A percentile compares a stretch with the other conserved stretches of the same genome.
Evolutionary conservation across 2,329 filamentous ascomycete genomes (phyloP).

Genomic region (Exophiala dermatitidis): DNA sequence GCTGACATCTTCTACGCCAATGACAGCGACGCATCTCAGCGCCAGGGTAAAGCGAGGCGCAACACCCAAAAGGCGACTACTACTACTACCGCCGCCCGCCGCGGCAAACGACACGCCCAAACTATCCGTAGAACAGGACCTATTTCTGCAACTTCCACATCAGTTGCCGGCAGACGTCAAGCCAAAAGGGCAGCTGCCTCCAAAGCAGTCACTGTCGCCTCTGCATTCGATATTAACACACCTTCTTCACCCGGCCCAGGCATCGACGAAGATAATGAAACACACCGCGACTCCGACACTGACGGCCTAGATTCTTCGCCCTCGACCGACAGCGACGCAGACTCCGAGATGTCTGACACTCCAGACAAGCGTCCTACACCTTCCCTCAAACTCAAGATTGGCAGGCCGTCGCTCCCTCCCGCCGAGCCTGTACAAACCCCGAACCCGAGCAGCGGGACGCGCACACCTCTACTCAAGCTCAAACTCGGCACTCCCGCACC

Average conservation of each 20-base stretch:
- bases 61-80: background rate
- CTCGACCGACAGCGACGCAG: background rate
- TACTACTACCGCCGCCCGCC: conserved; percentile 4
- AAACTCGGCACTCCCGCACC: conserved; percentile 14
- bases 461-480: conserved; percentile 27
- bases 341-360: conserved; percentile 12
- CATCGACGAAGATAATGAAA: conserved; percentile 16
- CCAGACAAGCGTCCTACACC: conserved; percentile 6
- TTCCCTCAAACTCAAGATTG: conserved; percentile 28
- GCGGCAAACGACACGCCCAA: conserved; percentile 8
- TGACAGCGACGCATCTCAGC: background rate
- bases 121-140: conserved; percentile 7
- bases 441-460: conserved; percentile 10
- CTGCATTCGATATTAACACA: conserved; percentile 5
- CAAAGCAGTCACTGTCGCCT: conserved; percentile 6
- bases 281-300: background rate
- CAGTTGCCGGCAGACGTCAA: background rate
- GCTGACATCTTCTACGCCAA: background rate
- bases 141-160: background rate
- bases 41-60: background rate
- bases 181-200: background rate
- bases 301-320: background rate
- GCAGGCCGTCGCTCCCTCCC: conserved; percentile 15
- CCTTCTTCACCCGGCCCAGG: background rate
- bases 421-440: conserved; percentile 20